Evolutionary conservation across 208 protist species (phyloP), one percentile per base, ranked within the genome.

Genomic region (Acanthamoeba healyi): DNA sequence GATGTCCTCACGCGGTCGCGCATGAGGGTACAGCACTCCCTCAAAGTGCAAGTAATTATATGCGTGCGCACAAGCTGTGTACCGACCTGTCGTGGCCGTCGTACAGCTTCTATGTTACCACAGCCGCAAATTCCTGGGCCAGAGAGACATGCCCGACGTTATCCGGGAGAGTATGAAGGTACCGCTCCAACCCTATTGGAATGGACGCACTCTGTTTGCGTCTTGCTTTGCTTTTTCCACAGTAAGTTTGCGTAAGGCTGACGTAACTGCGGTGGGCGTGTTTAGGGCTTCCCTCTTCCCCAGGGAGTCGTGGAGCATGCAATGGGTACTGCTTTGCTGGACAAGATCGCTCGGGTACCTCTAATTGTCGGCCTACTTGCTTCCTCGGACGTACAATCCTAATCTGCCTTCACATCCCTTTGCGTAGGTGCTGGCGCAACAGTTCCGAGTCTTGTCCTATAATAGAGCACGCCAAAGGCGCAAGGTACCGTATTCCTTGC

Each of bases 1-100:
- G 79, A 87, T 61, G 61, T 87, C 79, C 42, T 87, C 29, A 87
- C 79, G 32, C 79, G 79, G 12, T 87, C 79, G 1, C 79, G 79
- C 26, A 44, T 87, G 46, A 9, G 49, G 7, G 79, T 87, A 42
- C 19, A n/a, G n/a, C n/a, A n/a, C n/a, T n/a, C n/a, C n/a, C n/a
- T n/a, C n/a, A n/a, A n/a, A n/a, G n/a, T n/a, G n/a, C n/a, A n/a
- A n/a, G n/a, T n/a, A n/a, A n/a, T n/a, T n/a, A n/a, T n/a, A n/a
- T n/a, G n/a, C n/a, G 32, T 61, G 0, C 32, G 6, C 79, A 6
- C 19, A n/a, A 7, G 7, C 0, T 54, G 26, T 10, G 7, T 14
- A 1, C 9, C 29, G 32, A 22, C 29, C 40, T 36, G 63, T 82
- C 6, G 24, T 82, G 24, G 10, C 29, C 42, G 29, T 70, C 19